Evolutionary conservation across 768 basidiomycete species (phyloP).

Genomic region (Candolleomyces efflorescens): DNA sequence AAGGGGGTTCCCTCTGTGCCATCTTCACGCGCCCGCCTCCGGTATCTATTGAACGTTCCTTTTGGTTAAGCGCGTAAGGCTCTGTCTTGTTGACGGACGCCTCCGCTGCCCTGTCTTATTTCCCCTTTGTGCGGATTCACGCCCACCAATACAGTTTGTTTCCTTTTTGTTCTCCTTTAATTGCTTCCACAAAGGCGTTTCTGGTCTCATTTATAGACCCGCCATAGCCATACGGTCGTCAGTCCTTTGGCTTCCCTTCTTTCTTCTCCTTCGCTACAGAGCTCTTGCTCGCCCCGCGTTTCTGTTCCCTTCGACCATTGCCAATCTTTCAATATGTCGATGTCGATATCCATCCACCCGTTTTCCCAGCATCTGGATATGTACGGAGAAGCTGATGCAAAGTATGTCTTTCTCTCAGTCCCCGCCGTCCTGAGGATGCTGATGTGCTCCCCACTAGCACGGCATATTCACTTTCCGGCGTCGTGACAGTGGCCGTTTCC

Average conservation of each 20-base stretch:
- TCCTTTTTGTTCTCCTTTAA: slow-evolving; percentile 1
- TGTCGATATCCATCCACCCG: slow-evolving; percentile 62
- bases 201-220: slow-evolving; percentile 2
- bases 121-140: slow-evolving; percentile 4
- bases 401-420: slow-evolving; percentile 39
- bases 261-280: slow-evolving; percentile 10
- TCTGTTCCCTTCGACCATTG: slow-evolving; percentile 15
- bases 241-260: slow-evolving; percentile 2
- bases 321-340: slow-evolving; percentile 46
- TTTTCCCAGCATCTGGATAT: slow-evolving; percentile 55
- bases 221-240: slow-evolving; percentile 3
- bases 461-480: slow-evolving; percentile 83
- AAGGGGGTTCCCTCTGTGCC: background rate
- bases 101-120: background rate
- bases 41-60: background rate
- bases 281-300: slow-evolving; percentile 9
- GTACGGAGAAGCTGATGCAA: slow-evolving; percentile 62
- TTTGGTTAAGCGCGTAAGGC: background rate
- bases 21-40: background rate
- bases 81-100: background rate
- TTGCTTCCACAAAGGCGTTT: background rate
- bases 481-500: slow-evolving; percentile 62
- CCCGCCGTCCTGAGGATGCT: background rate
- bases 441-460: slow-evolving; percentile 43
- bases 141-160: slow-evolving; percentile 2